phyloP scores from a whole-genome alignment of 169 alveolate species.

The Nephromyces sp. region DNA sequence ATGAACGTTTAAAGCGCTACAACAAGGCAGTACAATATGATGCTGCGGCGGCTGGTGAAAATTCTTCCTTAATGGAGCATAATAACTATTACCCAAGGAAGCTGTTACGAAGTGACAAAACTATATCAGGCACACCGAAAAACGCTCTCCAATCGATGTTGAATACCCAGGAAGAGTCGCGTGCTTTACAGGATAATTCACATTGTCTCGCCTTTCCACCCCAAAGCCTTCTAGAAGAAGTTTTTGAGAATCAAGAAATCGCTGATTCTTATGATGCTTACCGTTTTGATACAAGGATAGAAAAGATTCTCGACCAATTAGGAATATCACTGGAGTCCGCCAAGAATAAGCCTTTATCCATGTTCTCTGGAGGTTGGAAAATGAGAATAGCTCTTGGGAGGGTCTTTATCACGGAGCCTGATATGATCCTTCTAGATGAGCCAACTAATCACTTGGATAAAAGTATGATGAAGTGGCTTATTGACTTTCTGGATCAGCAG shows the following conservation, averaged over 20 bases:
- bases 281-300: neutral
- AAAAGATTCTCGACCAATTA: neutral
- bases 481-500: conserved; percentile 14
- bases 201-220: too few relatives aligned
- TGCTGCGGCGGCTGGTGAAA: too few relatives aligned
- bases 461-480: conserved; percentile 39
- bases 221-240: neutral
- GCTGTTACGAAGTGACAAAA: too few relatives aligned
- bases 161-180: too few relatives aligned
- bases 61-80: too few relatives aligned
- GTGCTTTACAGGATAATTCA: too few relatives aligned
- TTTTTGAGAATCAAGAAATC: neutral
- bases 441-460: conserved; percentile 85
- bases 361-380: conserved; percentile 23
- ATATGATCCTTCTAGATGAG: conserved; percentile 78
- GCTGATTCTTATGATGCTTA: neutral
- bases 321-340: neutral
- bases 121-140: too few relatives aligned
- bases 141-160: too few relatives aligned
- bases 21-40: too few relatives aligned
- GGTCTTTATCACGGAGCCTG: conserved; percentile 74
- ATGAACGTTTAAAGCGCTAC: too few relatives aligned
- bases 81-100: too few relatives aligned
- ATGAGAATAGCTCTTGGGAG: conserved; percentile 43
- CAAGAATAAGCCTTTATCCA: neutral